These are phyloP conservation scores for Arthroderma sp. DNA, from an alignment of 2,329 filamentous ascomycete genomes.

Conservation along the genomic window DNA sequence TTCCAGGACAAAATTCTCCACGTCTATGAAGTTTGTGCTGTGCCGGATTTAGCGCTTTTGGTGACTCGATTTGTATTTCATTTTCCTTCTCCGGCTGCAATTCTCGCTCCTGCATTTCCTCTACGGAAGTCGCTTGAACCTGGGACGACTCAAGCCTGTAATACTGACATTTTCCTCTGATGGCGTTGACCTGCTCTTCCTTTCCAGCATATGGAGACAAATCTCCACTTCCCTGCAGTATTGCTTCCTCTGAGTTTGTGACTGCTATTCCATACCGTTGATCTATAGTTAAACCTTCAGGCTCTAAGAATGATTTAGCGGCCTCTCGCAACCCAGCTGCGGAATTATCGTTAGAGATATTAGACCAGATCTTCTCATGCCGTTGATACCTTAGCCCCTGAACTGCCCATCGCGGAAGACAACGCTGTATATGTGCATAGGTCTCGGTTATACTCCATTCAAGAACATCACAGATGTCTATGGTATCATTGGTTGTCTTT, in stretches of 20 bases:
- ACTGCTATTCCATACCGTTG: not conserved
- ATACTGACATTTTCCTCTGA: not conserved
- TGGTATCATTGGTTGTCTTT: constrained; percentile 9
- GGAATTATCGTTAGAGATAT: not conserved
- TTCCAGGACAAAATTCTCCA: constrained; percentile 19
- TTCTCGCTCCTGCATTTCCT: constrained; percentile 53
- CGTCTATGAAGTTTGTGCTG: constrained; percentile 32
- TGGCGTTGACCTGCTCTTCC: constrained; percentile 3
- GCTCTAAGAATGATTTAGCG: not conserved
- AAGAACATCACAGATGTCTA: constrained; percentile 43
- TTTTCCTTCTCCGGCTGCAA: constrained; percentile 50
- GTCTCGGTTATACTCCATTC: constrained; percentile 47
- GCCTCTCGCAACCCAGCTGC: not conserved
- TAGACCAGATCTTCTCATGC: not conserved
- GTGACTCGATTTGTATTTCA: constrained; percentile 43
- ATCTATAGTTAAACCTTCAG: not conserved
- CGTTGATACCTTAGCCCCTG: constrained; percentile 34
- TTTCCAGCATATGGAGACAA: not conserved
- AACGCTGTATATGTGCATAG: constrained; percentile 34
- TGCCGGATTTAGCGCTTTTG: constrained; percentile 26
- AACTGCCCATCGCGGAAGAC: constrained; percentile 44
- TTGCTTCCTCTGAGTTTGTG: not conserved
- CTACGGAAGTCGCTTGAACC: constrained; percentile 20
- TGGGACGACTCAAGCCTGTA: not conserved
- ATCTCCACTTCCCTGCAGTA: not conserved